Conservation (phyloP, 2,329 filamentous ascomycete genomes). For the Lasiodiplodia sp. region DNA sequence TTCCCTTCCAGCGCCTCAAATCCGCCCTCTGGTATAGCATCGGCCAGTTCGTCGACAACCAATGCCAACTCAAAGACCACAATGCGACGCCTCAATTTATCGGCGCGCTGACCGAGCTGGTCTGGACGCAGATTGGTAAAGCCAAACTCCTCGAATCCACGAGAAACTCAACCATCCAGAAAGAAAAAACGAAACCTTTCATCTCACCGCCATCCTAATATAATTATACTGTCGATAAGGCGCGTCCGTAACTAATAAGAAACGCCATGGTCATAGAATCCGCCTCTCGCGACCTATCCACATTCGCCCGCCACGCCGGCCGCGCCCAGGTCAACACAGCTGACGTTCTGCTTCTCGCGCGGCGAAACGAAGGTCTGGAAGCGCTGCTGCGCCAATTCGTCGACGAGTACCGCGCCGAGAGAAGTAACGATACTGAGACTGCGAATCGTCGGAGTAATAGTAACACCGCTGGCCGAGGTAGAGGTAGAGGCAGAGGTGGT, state of each 20-base stretch:
- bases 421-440: constrained; percentile 32
- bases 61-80: constrained; percentile 73
- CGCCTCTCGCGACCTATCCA: constrained; percentile 67
- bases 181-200: neutral
- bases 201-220: neutral
- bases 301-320: constrained; percentile 73
- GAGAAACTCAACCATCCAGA: constrained; percentile 27
- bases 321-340: constrained; percentile 80
- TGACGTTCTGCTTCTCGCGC: constrained; percentile 85
- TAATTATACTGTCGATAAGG: constrained; percentile 34
- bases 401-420: constrained; percentile 54
- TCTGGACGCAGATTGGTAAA: constrained; percentile 84
- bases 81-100: constrained; percentile 95
- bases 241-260: neutral
- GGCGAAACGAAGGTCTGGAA: constrained; percentile 86
- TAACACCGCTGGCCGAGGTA: constrained; percentile 1
- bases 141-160: constrained; percentile 31
- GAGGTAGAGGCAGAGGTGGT: constrained; percentile 8
- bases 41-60: constrained; percentile 78
- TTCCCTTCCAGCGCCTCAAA: constrained; percentile 54
- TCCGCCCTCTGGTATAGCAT: constrained; percentile 52
- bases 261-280: neutral
- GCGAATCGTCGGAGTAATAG: constrained; percentile 7
- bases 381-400: constrained; percentile 74
- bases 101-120: constrained; percentile 76